Base-by-base conservation (phyloP, 1,284 basidiomycete species). In the Chalciporus piperatoides region DNA sequence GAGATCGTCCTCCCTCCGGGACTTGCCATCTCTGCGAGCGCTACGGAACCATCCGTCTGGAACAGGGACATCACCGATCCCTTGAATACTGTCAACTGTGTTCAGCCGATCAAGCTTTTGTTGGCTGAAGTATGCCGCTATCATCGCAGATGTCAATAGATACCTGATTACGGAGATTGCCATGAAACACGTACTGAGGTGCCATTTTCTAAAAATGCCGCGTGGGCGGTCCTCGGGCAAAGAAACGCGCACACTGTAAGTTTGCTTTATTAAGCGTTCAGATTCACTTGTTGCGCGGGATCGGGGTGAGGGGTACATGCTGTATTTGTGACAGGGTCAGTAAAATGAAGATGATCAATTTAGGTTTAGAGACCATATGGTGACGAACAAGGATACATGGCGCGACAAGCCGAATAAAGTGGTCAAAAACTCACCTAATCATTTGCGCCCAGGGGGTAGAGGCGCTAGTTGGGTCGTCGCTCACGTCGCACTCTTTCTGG, bases 81-180 rank as follows among this genome's bases (percentile, higher is more conserved):
- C 77, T 28, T 73, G 78, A 58, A 87, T 74, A 50, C 72, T 76
- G 61, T 88, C 85, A 51, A 90, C 79, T 23, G 81, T 84, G 53
- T 75, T 73, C 33, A 90, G 76, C 49, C 74, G 74, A 60, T 86
- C 83, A 51, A 89, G 71, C 45, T 77, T 82, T 59, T 80, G 78
- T 59, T 86, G 86, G 60, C 83, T 87, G 67, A 89, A 90, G 72
- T 90, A 90, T 40, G 86, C 86, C 56, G 86, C 86, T 89, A 62
- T 44, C 45, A 48, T 49, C 47, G 35, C 36, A 42, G 38, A 51
- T 54, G 49, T 4, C 12, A 48, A 59, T 51, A 46, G 50, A 33
- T 27, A 44, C 8, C 46, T 39, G 50, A 42, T 51, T 46, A 43
- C 46, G 48, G 57, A 52, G 61, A 64, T 64, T 63, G 54, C 54